These are phyloP conservation scores for Pythium dissimile DNA, from an alignment of 352 stramenopile species.

Conservation along the genomic window DNA sequence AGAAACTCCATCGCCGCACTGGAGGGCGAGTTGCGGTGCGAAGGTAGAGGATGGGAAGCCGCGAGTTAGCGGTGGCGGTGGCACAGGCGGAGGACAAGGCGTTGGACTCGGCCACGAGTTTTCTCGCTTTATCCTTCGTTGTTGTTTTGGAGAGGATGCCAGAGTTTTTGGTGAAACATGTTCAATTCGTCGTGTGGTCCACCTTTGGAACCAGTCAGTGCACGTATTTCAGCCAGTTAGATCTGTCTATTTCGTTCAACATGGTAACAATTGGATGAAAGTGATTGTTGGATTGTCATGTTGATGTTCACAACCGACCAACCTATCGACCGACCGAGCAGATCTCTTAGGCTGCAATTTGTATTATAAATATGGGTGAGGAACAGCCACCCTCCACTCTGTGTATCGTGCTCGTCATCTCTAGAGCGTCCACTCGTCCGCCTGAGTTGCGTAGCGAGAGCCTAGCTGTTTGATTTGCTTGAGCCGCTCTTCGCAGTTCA, in stretches of 20 bases:
- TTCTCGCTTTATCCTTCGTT: neutral
- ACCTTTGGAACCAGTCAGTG: neutral
- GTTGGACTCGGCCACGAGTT: constrained; percentile 7
- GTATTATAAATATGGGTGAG: constrained; percentile 18
- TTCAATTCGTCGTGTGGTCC: constrained; percentile 22
- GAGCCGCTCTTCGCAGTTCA: constrained; percentile 80
- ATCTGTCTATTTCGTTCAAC: neutral
- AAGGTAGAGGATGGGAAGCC: neutral
- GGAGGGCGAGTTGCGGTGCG: neutral
- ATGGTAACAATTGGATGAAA: constrained; percentile 16
- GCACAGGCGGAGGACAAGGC: too few species aligned
- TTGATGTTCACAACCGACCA: constrained; percentile 17
- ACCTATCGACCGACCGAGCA: constrained; percentile 1
- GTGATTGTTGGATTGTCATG: constrained; percentile 6
- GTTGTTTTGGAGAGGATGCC: neutral
- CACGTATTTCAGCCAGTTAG: constrained; percentile 20
- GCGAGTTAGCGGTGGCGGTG: too few species aligned
- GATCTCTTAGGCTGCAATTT: too few species aligned
- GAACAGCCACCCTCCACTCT: too few species aligned
- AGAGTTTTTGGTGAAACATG: constrained; percentile 4
- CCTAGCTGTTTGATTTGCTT: constrained; percentile 88
- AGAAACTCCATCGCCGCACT: constrained; percentile 75
- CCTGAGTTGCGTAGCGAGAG: constrained; percentile 39
- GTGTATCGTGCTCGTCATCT: too few species aligned
- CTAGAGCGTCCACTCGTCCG: constrained; percentile 44